These are phyloP conservation scores for Moesziomyces globuligerus DNA, from an alignment of 1,284 basidiomycete genomes.

Conservation along the genomic window DNA sequence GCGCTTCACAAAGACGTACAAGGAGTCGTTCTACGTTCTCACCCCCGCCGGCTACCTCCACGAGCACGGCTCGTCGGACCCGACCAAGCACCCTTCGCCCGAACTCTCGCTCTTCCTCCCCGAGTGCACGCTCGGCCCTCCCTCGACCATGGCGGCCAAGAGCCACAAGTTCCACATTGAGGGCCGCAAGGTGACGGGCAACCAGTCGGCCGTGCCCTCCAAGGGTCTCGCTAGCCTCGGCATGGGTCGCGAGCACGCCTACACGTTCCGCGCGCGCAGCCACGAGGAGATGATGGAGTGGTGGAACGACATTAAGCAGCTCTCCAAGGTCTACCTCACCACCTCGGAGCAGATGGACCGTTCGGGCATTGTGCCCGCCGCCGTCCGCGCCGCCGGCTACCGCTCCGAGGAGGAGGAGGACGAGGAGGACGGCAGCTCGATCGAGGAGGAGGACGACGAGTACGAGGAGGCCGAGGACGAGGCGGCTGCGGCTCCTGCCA, in stretches of 20 bases:
- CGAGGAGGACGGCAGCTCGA: slow-evolving; percentile 77
- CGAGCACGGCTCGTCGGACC: slow-evolving; percentile 86
- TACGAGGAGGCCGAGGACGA: slow-evolving; percentile 69
- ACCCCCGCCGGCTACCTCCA: slow-evolving; percentile 96
- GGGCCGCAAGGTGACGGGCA: slow-evolving; percentile 78
- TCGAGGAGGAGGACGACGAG: slow-evolving; percentile 75
- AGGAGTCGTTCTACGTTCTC: slow-evolving; percentile 82
- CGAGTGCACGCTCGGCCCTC: slow-evolving; percentile 93
- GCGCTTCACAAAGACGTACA: slow-evolving; percentile 89
- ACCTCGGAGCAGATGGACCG: slow-evolving; percentile 94
- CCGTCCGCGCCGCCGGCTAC: slow-evolving; percentile 88
- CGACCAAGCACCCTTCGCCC: slow-evolving; percentile 74
- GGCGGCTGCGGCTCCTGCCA: slow-evolving; percentile 51
- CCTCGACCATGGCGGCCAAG: slow-evolving; percentile 77
- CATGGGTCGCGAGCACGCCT: slow-evolving; percentile 74
- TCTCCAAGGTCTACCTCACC: slow-evolving; percentile 93
- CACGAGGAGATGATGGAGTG: slow-evolving; percentile 99
- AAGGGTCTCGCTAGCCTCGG: slow-evolving; percentile 72
- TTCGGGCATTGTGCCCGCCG: slow-evolving; percentile 89
- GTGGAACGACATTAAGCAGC: slow-evolving; percentile 98
- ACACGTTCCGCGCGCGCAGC: slow-evolving; percentile 88
- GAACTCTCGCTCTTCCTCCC: slow-evolving; percentile 92
- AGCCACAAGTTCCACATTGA: slow-evolving; percentile 99
- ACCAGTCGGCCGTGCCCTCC: slow-evolving; percentile 76
- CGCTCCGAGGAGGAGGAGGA: slow-evolving; percentile 72